Conservation (phyloP, 2,329 filamentous ascomycete species). For the Zymoseptoria passerinii region DNA sequence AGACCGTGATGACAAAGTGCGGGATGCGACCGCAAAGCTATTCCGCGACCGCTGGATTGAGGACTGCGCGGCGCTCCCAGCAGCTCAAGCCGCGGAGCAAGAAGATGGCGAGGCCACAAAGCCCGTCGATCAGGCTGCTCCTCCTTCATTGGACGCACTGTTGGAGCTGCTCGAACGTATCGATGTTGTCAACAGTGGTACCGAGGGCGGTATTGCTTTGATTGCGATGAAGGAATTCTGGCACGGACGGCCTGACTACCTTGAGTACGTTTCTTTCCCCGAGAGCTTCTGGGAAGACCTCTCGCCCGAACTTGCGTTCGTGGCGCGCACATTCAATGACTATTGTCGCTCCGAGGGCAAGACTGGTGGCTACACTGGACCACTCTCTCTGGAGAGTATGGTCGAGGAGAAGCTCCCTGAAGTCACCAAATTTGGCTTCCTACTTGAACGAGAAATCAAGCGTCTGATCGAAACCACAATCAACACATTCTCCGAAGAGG, state of each 20-base stretch:
- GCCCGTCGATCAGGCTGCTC: constrained; percentile 39
- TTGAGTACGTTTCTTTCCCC: constrained; percentile 58
- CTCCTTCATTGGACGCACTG: constrained; percentile 70
- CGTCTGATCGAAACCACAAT: constrained; percentile 58
- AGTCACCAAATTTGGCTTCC: constrained; percentile 82
- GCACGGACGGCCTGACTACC: constrained; percentile 80
- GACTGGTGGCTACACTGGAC: constrained; percentile 40
- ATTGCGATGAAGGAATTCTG: constrained; percentile 96
- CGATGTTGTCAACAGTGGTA: constrained; percentile 81
- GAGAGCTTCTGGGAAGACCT: constrained; percentile 73
- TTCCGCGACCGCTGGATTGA: constrained; percentile 98
- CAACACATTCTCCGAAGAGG: constrained; percentile 43
- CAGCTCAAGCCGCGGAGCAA: constrained; percentile 50
- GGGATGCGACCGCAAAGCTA: constrained; percentile 79
- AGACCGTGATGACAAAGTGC: constrained; percentile 87
- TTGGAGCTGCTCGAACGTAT: constrained; percentile 89
- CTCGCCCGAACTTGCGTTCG: constrained; percentile 78
- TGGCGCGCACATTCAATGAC: constrained; percentile 87
- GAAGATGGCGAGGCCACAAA: constrained; percentile 43
- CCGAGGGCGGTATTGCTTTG: constrained; percentile 80
- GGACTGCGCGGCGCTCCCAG: constrained; percentile 67
- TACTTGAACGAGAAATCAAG: constrained; percentile 71
- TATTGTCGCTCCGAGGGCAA: constrained; percentile 56
- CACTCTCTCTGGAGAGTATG: constrained; percentile 65
- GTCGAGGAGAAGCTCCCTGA: constrained; percentile 92